Conservation (phyloP, 2,329 filamentous ascomycete species). For the Diaporthe australafricana region DNA sequence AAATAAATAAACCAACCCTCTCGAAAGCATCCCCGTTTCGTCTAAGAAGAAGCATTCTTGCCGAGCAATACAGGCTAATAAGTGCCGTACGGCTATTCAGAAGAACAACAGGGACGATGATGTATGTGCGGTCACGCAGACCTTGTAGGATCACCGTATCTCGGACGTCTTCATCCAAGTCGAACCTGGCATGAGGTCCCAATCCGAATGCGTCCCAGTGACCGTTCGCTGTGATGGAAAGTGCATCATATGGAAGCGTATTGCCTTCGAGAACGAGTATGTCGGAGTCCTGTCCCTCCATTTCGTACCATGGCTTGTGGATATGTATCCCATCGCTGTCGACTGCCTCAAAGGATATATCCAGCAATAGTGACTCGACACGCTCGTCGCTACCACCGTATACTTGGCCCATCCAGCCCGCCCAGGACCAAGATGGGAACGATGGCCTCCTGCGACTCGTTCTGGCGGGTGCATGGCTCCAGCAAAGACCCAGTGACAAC, state of each 20-base stretch:
- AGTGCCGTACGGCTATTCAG: no score
- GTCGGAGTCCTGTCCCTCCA: not conserved
- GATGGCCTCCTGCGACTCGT: not conserved
- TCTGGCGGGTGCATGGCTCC: not conserved
- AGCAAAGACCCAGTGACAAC: not conserved
- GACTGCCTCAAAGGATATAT: not conserved
- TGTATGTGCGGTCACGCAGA: not conserved
- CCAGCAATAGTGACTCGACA: not conserved
- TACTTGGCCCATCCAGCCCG: not conserved
- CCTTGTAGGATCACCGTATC: not conserved
- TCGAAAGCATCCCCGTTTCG: not conserved
- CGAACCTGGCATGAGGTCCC: not conserved
- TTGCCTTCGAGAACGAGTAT: not conserved
- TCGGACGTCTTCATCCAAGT: not conserved
- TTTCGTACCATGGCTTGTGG: not conserved
- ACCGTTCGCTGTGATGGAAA: not conserved
- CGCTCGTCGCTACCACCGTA: not conserved
- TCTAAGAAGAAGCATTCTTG: conserved; percentile 5
- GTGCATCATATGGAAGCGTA: not conserved
- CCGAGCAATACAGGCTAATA: not conserved
- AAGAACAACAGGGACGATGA: not conserved
- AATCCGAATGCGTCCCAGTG: not conserved
- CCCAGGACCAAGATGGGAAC: not conserved
- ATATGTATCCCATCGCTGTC: not conserved
- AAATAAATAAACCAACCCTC: not conserved